A percentile compares a stretch with the other conserved stretches of the same genome.
Conservation (phyloP, 345 rosid genomes). For the Lepidium didymum region DNA sequence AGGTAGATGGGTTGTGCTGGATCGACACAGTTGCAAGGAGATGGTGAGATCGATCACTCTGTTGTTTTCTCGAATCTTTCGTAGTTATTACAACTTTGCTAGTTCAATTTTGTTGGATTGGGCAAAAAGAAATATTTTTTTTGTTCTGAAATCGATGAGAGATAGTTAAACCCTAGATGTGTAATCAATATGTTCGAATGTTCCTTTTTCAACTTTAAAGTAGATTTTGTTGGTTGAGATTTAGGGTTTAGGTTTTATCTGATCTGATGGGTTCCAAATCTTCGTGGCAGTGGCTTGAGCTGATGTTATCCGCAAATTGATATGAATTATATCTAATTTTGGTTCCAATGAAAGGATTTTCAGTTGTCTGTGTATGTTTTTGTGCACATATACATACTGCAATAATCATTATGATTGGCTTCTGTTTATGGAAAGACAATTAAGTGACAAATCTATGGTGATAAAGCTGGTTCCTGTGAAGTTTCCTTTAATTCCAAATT, state of each 20-base stretch:
- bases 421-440: not conserved
- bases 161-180: slow-evolving; percentile 4
- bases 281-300: not conserved
- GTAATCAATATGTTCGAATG: not conserved
- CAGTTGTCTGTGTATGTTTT: not conserved
- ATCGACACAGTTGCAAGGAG: slow-evolving; percentile 61
- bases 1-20: slow-evolving; percentile 68
- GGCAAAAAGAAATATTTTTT: not conserved
- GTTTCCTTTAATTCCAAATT: not conserved
- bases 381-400: not conserved
- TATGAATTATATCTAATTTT: not conserved
- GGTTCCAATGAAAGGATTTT: not conserved
- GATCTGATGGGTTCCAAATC: not conserved
- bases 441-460: not conserved
- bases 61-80: not conserved
- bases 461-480: not conserved
- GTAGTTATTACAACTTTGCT: not conserved
- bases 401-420: not conserved
- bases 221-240: not conserved
- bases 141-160: not conserved
- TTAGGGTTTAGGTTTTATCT: slow-evolving; percentile 15
- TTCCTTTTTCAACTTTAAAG: not conserved
- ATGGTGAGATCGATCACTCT: slow-evolving; percentile 32
- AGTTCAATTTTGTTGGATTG: not conserved
- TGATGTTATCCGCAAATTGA: not conserved